Percentiles rank a stretch among this genome's conserved stretches.
Evolutionary conservation across 176 grass and related monocot species (phyloP).

Genomic region (Carex myosuroides): DNA sequence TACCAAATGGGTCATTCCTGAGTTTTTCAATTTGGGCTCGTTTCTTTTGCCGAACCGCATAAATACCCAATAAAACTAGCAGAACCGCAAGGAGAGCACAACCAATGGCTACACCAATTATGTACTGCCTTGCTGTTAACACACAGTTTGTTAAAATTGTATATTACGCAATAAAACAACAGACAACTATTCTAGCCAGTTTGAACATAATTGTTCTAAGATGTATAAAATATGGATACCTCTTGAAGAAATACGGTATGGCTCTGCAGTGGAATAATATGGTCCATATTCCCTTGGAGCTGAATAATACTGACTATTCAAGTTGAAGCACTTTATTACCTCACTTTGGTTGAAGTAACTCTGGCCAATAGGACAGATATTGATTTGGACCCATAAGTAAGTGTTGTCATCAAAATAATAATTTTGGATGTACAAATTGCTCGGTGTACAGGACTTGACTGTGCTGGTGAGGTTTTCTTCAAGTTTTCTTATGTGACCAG

Average conservation of each 20-base stretch:
- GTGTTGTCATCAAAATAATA: background rate
- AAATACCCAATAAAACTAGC: constrained; percentile 34
- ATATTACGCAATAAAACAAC: background rate
- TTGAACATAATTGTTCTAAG: background rate
- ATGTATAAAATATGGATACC: constrained; percentile 23
- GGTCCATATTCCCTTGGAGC: constrained; percentile 51
- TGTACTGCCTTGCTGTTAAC: background rate
- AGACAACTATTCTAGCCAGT: background rate
- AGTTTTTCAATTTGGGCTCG: constrained; percentile 39
- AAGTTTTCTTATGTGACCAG: background rate
- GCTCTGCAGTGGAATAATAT: constrained; percentile 31
- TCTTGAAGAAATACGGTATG: constrained; percentile 33
- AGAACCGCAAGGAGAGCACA: constrained; percentile 26
- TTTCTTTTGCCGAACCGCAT: constrained; percentile 45
- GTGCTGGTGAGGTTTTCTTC: background rate
- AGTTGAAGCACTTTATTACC: constrained; percentile 45
- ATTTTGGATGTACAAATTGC: constrained; percentile 11
- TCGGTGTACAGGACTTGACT: constrained; percentile 13
- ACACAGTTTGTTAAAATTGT: background rate
- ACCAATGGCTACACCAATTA: constrained; percentile 47
- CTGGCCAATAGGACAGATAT: constrained; percentile 35
- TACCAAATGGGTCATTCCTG: constrained; percentile 60
- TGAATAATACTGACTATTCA: no score
- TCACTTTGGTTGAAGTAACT: constrained; percentile 35
- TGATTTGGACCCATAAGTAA: constrained; percentile 38